A percentile compares a stretch with the other conserved stretches of the same genome.
Evolutionary conservation across 495 filamentous ascomycete genomes (phyloP).

Genomic region (Neurospora sp.): DNA sequence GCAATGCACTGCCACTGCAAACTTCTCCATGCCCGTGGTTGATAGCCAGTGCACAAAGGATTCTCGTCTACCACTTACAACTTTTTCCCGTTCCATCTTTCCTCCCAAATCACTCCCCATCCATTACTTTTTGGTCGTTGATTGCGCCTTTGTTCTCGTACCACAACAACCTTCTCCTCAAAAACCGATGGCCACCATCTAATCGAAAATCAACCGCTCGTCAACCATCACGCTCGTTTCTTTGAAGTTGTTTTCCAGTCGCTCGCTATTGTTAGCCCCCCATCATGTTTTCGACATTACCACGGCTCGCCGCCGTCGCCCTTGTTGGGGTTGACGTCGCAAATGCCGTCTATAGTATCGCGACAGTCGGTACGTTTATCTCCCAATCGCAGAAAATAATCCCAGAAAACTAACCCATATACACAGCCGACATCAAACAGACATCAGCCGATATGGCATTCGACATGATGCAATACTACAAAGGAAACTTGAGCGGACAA

Average conservation of each 20-base stretch:
- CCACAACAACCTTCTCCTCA: neutral
- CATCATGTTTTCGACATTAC: constrained; percentile 12
- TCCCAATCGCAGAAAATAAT: neutral
- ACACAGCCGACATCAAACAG: constrained; percentile 19
- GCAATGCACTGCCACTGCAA: neutral
- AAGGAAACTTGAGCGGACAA: constrained; percentile 48
- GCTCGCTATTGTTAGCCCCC: constrained; percentile 4
- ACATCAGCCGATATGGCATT: constrained; percentile 32
- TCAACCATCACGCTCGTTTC: constrained; percentile 7
- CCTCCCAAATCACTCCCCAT: neutral
- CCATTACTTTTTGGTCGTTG: neutral
- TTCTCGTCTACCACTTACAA: neutral
- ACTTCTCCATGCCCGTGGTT: neutral
- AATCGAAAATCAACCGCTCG: neutral
- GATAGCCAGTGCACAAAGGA: neutral
- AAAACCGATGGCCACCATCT: neutral
- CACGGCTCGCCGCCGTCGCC: constrained; percentile 10
- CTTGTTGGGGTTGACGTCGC: constrained; percentile 8
- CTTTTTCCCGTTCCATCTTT: neutral
- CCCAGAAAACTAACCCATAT: neutral
- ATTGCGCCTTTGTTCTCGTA: neutral
- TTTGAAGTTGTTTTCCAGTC: constrained; percentile 6
- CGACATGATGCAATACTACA: constrained; percentile 56
- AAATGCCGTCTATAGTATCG: constrained; percentile 19
- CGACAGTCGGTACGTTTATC: constrained; percentile 11